These are phyloP conservation scores for Artemisia argyi DNA, from an alignment of 129 eudicot species.

Conservation along the genomic window DNA sequence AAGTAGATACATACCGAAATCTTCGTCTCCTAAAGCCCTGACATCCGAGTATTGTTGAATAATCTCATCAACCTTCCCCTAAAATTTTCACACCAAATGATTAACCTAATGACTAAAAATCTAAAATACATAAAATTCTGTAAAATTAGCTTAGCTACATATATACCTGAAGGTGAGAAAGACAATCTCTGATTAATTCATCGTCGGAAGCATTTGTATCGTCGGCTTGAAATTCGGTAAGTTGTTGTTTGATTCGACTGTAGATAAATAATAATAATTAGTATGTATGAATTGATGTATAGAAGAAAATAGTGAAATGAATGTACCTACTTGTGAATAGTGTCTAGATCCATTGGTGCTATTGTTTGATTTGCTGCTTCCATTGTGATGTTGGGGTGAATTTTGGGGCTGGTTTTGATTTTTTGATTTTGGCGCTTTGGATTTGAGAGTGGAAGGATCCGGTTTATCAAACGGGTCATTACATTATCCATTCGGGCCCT, in stretches of 20 bases:
- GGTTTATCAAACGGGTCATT: too few species aligned
- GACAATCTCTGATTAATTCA: neutral
- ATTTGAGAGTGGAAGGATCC: too few species aligned
- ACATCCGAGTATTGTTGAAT: neutral
- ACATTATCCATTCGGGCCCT: too few species aligned
- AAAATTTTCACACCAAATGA: neutral
- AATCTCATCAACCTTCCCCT: neutral
- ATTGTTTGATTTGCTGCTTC: too few species aligned
- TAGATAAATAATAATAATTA: too few species aligned
- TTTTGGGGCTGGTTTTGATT: too few species aligned
- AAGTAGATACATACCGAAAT: neutral
- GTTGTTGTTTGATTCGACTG: neutral
- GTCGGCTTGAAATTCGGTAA: neutral
- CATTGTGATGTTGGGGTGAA: too few species aligned
- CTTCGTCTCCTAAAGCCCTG: neutral
- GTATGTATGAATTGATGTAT: neutral
- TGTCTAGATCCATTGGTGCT: too few species aligned
- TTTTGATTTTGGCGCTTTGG: too few species aligned
- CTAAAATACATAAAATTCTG: neutral
- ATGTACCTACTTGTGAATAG: too few species aligned
- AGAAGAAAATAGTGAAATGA: neutral
- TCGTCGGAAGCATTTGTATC: neutral
- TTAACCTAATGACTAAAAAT: neutral
- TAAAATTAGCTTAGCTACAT: too few species aligned
- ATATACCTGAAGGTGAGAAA: neutral